Conservation (phyloP, 495 filamentous ascomycete species). For the Penicillium silybi region DNA sequence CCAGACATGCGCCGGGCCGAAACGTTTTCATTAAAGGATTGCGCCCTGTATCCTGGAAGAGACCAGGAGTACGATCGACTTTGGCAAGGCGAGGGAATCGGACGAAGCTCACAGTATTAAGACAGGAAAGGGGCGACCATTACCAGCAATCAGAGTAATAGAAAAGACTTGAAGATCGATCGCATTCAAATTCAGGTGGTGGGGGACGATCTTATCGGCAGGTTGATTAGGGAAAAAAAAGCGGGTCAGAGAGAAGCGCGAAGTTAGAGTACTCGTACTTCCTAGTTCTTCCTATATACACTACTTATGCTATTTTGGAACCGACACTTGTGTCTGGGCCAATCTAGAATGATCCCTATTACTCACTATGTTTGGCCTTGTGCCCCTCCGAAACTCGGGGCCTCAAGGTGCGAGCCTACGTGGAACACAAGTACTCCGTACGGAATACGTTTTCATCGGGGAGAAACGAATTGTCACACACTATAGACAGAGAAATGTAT, state of each 20-base stretch:
- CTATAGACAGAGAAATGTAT: conserved; percentile 21
- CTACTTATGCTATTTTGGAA: not conserved
- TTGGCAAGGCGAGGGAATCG: not conserved
- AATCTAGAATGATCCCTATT: not conserved
- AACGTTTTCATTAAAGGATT: not conserved
- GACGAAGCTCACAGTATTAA: not conserved
- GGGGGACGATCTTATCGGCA: conserved; percentile 16
- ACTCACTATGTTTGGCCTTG: not conserved
- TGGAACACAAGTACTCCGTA: conserved; percentile 3
- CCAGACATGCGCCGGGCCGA: not conserved
- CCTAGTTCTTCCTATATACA: no score
- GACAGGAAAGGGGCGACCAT: not conserved
- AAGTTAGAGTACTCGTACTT: no score
- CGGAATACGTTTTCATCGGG: not conserved
- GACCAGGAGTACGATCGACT: not conserved
- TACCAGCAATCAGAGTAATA: not conserved
- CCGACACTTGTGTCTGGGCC: not conserved
- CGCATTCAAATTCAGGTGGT: conserved; percentile 3
- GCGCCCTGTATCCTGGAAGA: no score
- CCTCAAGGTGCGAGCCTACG: not conserved
- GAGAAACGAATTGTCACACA: conserved; percentile 4
- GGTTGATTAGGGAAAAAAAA: conserved; percentile 12
- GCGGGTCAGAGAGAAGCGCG: conserved; percentile 7
- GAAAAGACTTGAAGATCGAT: not conserved
- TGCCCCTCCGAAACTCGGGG: not conserved